Base-by-base conservation (phyloP, 495 filamentous ascomycete species). In the Cercophora scortea region DNA sequence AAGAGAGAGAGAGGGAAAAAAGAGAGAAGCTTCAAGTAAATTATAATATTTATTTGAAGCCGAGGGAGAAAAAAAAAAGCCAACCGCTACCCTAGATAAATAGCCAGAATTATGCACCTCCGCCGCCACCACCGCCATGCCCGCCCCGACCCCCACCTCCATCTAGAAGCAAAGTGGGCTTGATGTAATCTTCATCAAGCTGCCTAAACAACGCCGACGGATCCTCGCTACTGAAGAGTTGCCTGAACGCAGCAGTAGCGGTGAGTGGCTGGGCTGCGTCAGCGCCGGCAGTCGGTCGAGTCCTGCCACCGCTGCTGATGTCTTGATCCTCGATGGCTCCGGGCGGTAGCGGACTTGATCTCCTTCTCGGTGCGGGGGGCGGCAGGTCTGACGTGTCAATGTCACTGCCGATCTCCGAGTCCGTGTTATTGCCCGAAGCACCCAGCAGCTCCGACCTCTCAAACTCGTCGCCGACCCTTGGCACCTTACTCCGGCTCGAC, bases 111-210 rank as follows among this genome's bases (percentile, higher is more conserved):
- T 25, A 25, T 25, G 25, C 25, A 25, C 25, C 25, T 25, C 25
- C 36, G 13, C 36, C 13, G 36, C 36, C 36, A 3, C 36, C 36
- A 8, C 13, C 10, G 1, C 36, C 36, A 13, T 13, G 9, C 10
- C 36, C 13, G 36, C 36, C 10, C 10, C 36, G 10, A 3, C 36
- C 36, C 10, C 36, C 36, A 13, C 69, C 71, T 11, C 70, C 71
- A 73, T 97, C 92, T 38, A 98, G 78, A 51, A 98, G 68, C 49
- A 98, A 74, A 58, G 81, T 89, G 9, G 93, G 93, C 75, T 98
- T 98, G 66, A 98, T 94, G 67, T 88, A 97, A 32, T 88, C 89
- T 66, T 98, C 93, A 67, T 98, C 93, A 49, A 98, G 70, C 68
- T 96, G 92, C 52, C 83, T 83, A 67, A 98, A 96, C 80, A 93